A percentile compares a stretch with the other conserved stretches of the same genome.
Conservation (phyloP, 2,329 filamentous ascomycete genomes). For the Orbilia brochopaga region DNA sequence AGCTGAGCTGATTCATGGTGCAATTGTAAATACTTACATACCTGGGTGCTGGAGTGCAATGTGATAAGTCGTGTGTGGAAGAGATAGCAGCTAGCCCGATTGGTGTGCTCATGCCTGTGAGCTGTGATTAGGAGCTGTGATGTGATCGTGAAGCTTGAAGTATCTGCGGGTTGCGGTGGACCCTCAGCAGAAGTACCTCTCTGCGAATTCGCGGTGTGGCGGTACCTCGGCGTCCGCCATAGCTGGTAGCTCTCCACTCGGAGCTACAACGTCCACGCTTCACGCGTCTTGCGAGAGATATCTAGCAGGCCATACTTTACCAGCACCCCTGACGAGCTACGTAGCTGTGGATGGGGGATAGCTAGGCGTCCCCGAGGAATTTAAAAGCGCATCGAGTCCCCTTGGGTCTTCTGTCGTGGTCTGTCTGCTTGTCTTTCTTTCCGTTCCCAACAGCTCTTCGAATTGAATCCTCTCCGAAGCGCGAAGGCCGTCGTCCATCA, state of each 20-base stretch:
- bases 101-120: no score
- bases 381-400: slow-evolving; percentile 34
- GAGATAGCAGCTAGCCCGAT: no score
- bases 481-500: background rate
- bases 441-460: background rate
- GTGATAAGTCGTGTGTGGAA: no score
- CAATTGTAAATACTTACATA: no score
- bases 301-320: background rate
- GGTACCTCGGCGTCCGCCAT: slow-evolving; percentile 12
- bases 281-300: no score
- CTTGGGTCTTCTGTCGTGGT: background rate
- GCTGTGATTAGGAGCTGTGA: no score
- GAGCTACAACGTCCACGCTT: slow-evolving; percentile 1
- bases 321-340: slow-evolving; percentile 1
- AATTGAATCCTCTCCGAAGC: no score
- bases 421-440: slow-evolving; percentile 2
- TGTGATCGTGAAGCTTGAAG: no score
- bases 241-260: slow-evolving; percentile 3
- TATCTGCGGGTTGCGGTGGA: no score
- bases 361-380: slow-evolving; percentile 2
- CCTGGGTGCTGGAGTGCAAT: no score
- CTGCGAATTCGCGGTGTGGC: background rate
- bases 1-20: background rate
- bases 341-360: slow-evolving; percentile 3
- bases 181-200: background rate